Evolutionary conservation across 2,329 filamentous ascomycete genomes (phyloP), one percentile per base, ranked within the genome.

Genomic region (Xylariaceae sp.): DNA sequence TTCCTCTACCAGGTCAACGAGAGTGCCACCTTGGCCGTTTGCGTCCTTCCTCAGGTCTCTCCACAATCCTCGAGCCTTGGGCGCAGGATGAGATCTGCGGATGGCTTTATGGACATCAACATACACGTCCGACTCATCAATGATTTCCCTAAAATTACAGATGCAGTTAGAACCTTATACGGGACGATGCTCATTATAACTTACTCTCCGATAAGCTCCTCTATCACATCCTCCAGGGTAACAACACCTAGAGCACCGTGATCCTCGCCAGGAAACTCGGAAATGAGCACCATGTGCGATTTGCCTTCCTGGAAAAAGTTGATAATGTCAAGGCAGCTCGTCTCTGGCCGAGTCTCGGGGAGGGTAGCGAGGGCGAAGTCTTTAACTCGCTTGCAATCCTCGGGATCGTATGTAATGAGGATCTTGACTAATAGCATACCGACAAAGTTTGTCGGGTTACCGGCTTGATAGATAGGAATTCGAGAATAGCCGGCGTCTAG

Each of bases 221-320:
- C 95, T 69, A 99, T 99, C 3, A 99, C 95, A 73, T 99, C 95
- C 73, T 99, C 95, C 2, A 99, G 78, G 0, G 95, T 99, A 16
- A 99, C 91, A 2, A 99, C 95, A 53, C 95, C 95, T 12, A 96
- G 79, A 5, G 93, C 92, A 44, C 95, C 95, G 67, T 90, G 87
- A 67, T 96, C 88, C 63, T 96, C 91, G n/a, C 93, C 93, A 1
- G 95, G 95, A 29, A 75, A 81, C 68, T 96, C 90, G 0, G 93
- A 97, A 7, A 98, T 95, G 23, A 99, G 80, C 0, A 98, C 93
- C 93, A 99, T 96, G 74, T 99, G 95, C 1, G 93, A 96, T 73
- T 99, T 99, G 67, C 95, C 95, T 78, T 99, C 95, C 74, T 99
- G 95, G 79, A 99, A 99, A 75, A 97, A 99, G 77, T 99, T 99